Evolutionary conservation across 2,329 filamentous ascomycete genomes (phyloP), one percentile per base, ranked within the genome.

Genomic region (Aspergillus novoparasiticus): DNA sequence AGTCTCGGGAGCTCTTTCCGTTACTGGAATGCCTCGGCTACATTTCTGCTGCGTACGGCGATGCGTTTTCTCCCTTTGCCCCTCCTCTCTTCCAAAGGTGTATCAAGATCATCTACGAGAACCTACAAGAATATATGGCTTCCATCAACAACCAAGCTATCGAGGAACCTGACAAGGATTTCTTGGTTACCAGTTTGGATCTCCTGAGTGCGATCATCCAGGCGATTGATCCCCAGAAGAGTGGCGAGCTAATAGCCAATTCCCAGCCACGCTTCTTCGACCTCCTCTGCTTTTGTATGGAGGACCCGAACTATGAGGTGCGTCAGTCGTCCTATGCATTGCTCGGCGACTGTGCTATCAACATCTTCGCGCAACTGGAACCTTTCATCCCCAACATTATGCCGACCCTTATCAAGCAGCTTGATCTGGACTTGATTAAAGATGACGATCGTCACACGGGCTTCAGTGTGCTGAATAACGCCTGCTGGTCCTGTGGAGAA

Each of bases 21-120:
- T 82, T 99, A 55, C 84, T 98, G n/a, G 95, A 98, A 78, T 99
- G 95, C 74, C 85, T 99, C 50, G 96, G 95, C 0, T 99, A 97
- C 73, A 91, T 99, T 48, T 91, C 94, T 57, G 90, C 92, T 72
- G 93, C 95, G 3, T 88, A 99, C 48, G 91, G 91, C 36, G 86
- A 90, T 69, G 84, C 86, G 1, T 99, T 99, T 74, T 86, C 92
- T 5, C 92, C 91, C 6, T 99, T 94, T 73, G 92, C 95, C 0
- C 84, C 87, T 62, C 90, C 93, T 6, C 93, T 99, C 59, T 99
- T 98, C 81, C 83, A 85, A 60, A 88, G 95, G 67, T 98, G 94
- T 75, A 89, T 94, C 74, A 90, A 89, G 77, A 94, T 99, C 71
- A 95, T 99, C 70, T 93, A 96, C 75, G 86, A 90, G 71, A 98